These are phyloP conservation scores for Aspergillus heteromorphus DNA, from an alignment of 495 filamentous ascomycete genomes.

Conservation along the genomic window DNA sequence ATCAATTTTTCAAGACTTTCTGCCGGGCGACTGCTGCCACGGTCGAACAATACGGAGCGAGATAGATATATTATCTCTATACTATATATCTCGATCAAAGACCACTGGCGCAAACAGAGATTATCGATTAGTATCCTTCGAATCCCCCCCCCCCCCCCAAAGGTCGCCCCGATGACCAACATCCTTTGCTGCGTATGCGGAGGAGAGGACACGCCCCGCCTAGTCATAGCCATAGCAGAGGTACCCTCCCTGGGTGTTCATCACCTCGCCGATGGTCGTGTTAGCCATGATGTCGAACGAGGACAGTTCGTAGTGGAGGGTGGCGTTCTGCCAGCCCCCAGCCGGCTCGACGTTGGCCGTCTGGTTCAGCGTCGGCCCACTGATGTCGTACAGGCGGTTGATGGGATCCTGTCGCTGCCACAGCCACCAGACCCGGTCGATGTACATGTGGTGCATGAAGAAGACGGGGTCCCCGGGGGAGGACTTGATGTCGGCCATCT, in stretches of 20 bases:
- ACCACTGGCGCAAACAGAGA: no score
- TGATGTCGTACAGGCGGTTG: conserved; percentile 17
- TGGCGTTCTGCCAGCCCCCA: conserved; percentile 14
- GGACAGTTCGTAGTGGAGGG: conserved; percentile 12
- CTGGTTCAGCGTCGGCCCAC: conserved; percentile 12
- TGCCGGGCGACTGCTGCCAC: no score
- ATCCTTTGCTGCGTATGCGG: no score
- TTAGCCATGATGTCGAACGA: conserved; percentile 15
- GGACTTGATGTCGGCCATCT: conserved; percentile 15
- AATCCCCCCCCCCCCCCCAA: no score
- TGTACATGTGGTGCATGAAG: conserved; percentile 48
- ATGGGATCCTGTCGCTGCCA: conserved; percentile 43
- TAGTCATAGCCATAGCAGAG: conserved; percentile 38
- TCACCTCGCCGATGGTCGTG: conserved; percentile 21
- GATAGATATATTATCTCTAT: no score
- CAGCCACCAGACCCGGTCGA: conserved; percentile 50
- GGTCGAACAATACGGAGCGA: no score
- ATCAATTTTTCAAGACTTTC: no score
- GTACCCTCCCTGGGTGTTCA: conserved; percentile 31
- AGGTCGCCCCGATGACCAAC: no score
- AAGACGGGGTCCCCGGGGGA: conserved; percentile 41
- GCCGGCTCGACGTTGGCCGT: conserved; percentile 15
- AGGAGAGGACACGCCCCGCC: no score
- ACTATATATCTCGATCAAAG: no score
- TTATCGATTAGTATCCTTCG: no score